Percentiles rank a stretch among this genome's conserved stretches.
These are phyloP conservation scores for Serendipita sp. DNA, from an alignment of 768 basidiomycete genomes.

Conservation along the genomic window DNA sequence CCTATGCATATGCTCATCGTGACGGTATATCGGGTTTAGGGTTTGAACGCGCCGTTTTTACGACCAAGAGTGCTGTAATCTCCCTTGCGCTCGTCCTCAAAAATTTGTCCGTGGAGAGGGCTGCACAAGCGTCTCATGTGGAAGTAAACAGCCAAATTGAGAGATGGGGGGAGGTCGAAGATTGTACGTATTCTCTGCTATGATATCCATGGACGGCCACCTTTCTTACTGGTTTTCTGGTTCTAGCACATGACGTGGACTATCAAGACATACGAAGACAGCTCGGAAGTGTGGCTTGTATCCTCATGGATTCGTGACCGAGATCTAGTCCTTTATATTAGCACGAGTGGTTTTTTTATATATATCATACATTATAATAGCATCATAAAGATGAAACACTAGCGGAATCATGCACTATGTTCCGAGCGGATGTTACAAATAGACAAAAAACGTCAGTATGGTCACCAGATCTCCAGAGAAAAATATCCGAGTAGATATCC, in stretches of 20 bases:
- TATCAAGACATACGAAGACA: slow-evolving; percentile 83
- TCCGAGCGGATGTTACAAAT: not conserved
- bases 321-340: not conserved
- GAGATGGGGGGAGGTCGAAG: slow-evolving; percentile 99
- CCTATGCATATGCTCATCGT: not conserved
- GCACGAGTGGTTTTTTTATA: not conserved
- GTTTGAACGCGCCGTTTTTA: slow-evolving; percentile 78
- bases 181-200: slow-evolving; percentile 48
- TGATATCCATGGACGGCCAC: not conserved
- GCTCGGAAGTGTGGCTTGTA: slow-evolving; percentile 61
- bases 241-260: slow-evolving; percentile 90
- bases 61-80: slow-evolving; percentile 82
- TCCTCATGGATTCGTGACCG: slow-evolving; percentile 20
- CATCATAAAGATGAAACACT: not conserved
- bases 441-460: no score
- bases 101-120: slow-evolving; percentile 63
- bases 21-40: slow-evolving; percentile 28
- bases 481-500: no score
- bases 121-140: slow-evolving; percentile 69
- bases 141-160: slow-evolving; percentile 94
- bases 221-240: slow-evolving; percentile 3
- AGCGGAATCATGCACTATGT: not conserved
- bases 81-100: slow-evolving; percentile 69
- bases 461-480: no score
- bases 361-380: not conserved